Conservation (phyloP, 257 asterid genomes). For the Solanum stenotomum region DNA sequence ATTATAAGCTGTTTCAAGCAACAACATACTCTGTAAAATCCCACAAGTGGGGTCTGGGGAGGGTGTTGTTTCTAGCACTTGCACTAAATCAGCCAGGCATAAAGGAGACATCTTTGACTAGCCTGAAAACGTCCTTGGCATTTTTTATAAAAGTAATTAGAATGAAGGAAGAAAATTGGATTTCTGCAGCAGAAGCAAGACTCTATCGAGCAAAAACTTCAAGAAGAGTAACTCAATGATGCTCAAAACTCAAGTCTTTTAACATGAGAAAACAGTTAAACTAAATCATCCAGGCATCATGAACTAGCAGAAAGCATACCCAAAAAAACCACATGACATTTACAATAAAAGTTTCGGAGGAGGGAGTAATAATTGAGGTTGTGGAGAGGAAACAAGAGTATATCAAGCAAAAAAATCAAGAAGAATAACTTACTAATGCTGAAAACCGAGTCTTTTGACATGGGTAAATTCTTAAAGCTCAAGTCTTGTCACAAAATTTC, state of each 20-base stretch:
- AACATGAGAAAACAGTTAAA: background rate
- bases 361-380: background rate
- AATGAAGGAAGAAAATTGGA: background rate
- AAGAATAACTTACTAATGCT: background rate
- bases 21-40: background rate
- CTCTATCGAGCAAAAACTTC: background rate
- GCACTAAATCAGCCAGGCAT: background rate
- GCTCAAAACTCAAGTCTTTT: background rate
- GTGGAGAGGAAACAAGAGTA: background rate
- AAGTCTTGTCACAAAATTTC: background rate
- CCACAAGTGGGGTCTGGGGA: background rate
- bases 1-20: background rate
- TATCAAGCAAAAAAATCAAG: background rate
- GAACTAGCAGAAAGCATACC: background rate
- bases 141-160: background rate
- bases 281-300: background rate
- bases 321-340: background rate
- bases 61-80: background rate
- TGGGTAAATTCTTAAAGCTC: background rate
- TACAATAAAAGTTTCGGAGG: background rate
- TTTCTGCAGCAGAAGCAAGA: background rate
- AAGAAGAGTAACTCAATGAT: background rate
- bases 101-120: background rate
- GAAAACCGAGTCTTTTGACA: background rate
- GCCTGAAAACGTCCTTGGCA: background rate